These are phyloP conservation scores for Boletus sp. DNA, from an alignment of 768 basidiomycete species.

Conservation along the genomic window DNA sequence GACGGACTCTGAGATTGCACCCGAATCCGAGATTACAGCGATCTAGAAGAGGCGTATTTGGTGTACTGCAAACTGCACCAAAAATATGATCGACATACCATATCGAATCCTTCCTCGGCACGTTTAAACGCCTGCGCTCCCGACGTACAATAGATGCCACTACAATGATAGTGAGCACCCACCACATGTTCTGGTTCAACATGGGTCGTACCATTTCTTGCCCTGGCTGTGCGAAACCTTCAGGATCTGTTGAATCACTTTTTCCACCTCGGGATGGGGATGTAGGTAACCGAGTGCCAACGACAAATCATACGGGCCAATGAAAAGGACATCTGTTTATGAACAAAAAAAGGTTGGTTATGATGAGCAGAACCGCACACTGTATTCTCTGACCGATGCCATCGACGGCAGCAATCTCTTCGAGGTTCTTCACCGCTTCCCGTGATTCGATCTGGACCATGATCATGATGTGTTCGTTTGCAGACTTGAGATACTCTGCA, in stretches of 20 bases:
- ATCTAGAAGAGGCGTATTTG: conserved; percentile 34
- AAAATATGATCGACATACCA: conserved; percentile 32
- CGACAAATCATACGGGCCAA: conserved; percentile 69
- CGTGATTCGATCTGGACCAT: conserved; percentile 68
- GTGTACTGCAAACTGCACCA: background rate
- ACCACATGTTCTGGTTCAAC: background rate
- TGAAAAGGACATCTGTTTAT: conserved; percentile 49
- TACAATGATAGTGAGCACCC: conserved; percentile 14
- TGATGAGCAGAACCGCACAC: background rate
- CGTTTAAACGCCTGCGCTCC: conserved; percentile 44
- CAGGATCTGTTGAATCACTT: conserved; percentile 53
- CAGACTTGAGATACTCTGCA: conserved; percentile 49
- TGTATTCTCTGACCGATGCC: conserved; percentile 48
- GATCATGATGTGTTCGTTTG: conserved; percentile 53
- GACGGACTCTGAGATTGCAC: conserved; percentile 41
- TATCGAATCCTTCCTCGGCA: conserved; percentile 50
- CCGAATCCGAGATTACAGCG: conserved; percentile 44
- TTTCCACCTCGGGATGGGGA: conserved; percentile 61
- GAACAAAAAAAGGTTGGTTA: background rate
- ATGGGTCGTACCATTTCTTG: conserved; percentile 59
- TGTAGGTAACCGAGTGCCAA: conserved; percentile 59
- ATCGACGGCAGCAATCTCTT: conserved; percentile 57
- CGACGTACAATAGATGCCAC: conserved; percentile 47
- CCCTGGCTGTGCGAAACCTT: conserved; percentile 46
- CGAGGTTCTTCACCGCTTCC: conserved; percentile 56